Conservation (phyloP, 257 asterid genomes). For the Solanum boliviense region DNA sequence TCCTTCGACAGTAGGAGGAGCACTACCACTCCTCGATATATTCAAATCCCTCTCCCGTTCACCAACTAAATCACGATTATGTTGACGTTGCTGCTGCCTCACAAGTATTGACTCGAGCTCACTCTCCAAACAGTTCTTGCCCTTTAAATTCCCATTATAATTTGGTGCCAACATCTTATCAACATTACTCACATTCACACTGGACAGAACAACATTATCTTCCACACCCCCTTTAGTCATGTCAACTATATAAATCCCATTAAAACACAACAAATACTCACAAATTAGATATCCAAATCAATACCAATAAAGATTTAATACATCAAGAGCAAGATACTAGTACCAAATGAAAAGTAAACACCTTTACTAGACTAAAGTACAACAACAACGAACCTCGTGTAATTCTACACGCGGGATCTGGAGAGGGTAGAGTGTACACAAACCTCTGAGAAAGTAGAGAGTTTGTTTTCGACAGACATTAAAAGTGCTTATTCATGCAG, state of each 20-base stretch:
- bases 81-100: constrained; percentile 27
- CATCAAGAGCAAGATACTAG: neutral
- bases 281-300: neutral
- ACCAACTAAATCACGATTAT: constrained; percentile 21
- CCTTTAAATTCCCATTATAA: constrained; percentile 34
- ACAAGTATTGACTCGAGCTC: constrained; percentile 51
- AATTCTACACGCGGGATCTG: neutral
- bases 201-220: constrained; percentile 2
- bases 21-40: constrained; percentile 69
- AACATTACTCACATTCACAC: constrained; percentile 3
- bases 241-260: neutral
- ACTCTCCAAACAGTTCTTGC: constrained; percentile 29
- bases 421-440: neutral
- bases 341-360: neutral
- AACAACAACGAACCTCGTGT: neutral
- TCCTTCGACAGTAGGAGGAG: constrained; percentile 78
- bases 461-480: neutral
- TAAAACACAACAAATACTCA: neutral
- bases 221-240: constrained; percentile 6
- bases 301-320: neutral
- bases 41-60: constrained; percentile 44
- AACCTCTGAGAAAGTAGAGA: neutral
- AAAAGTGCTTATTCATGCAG: neutral
- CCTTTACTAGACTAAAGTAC: neutral
- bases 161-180: constrained; percentile 28